Base-by-base conservation (phyloP, 768 basidiomycete genomes). In the Mycena indigotica region DNA sequence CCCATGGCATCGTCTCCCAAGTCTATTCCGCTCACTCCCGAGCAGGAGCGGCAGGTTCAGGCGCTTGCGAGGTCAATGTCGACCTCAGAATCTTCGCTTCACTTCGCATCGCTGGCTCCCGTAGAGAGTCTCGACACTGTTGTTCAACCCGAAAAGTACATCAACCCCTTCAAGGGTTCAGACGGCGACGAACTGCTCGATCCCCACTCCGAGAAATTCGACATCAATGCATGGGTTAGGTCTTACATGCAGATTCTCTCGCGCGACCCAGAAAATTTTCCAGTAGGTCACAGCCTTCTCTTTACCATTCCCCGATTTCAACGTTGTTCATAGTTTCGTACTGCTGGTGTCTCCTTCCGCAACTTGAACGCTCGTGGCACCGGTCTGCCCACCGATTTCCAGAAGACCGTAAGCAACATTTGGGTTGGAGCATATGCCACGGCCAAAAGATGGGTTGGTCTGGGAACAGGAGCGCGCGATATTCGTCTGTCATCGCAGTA, bases 391-490 rank as follows among this genome's bases (percentile, higher is more conserved):
- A 68, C 71, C 0, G 77, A 77, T 55, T 76, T 75, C 66, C 78
- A 80, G 58, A 74, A 75, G 57, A 78, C 74, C 2, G 72, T 77
- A 25, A 69, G 67, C 15, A 79, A 77, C 60, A 53, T 73, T 10
- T 65, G 65, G 45, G 40, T 70, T 51, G 56, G 67, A 61, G 52
- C 66, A 40, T 28, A 60, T 44, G 56, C 58, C 13, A 52, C 53
- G 13, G 50, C 59, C 24, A 54, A 52, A 49, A 53, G 59, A 10
- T 29, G 52, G 21, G 17, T 67, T 8, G 72, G 72, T 13, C 65
- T 74, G 62, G 63, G 32, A 8, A 26, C 32, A 8, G 32, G 49
- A n/a, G 51, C 50, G 16, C 54, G 58, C 57, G 60, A 63, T 45
- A 63, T 63, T n/a, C 62, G 61, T 62, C n/a, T 39, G 61, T n/a